Percentiles rank a stretch among this genome's conserved stretches.
Conservation (phyloP, 352 stramenopile genomes). For the Phytophthora pistaciae region DNA sequence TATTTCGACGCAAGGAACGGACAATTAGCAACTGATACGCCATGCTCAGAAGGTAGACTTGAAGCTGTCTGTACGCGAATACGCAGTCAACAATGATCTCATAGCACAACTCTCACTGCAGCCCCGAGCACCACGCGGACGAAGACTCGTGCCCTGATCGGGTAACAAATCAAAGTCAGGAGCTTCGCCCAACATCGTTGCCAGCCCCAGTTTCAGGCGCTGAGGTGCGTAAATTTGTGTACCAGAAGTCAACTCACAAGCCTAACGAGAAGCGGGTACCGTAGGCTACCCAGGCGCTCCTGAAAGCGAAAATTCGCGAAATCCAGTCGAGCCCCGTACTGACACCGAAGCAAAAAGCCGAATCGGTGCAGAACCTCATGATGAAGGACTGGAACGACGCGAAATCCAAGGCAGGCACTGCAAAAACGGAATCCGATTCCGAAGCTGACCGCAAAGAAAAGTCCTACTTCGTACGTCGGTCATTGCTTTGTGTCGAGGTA, state of each 20-base stretch:
- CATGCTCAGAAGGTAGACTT: slow-evolving; percentile 31
- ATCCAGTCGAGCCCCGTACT: slow-evolving; percentile 84
- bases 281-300: slow-evolving; percentile 58
- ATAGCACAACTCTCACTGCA: slow-evolving; percentile 11
- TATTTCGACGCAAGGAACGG: not conserved
- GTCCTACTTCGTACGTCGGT: slow-evolving; percentile 69
- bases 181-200: slow-evolving; percentile 49
- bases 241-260: not conserved
- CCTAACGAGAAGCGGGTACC: not conserved
- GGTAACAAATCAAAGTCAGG: slow-evolving; percentile 45
- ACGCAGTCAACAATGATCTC: not conserved
- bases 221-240: slow-evolving; percentile 42
- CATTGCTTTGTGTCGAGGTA: not conserved
- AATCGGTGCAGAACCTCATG: slow-evolving; percentile 88
- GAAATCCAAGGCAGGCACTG: slow-evolving; percentile 55
- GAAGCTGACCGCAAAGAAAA: slow-evolving; percentile 54
- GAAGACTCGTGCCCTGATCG: slow-evolving; percentile 43
- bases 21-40: not conserved
- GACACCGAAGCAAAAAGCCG: slow-evolving; percentile 84
- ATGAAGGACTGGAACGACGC: slow-evolving; percentile 88
- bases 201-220: slow-evolving; percentile 64
- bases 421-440: slow-evolving; percentile 51
- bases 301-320: slow-evolving; percentile 82
- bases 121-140: slow-evolving; percentile 41
- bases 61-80: not conserved